A percentile compares a stretch with the other conserved stretches of the same genome.
Conservation (phyloP, 805 yeast species). For the Nakazawaea pomicola region DNA sequence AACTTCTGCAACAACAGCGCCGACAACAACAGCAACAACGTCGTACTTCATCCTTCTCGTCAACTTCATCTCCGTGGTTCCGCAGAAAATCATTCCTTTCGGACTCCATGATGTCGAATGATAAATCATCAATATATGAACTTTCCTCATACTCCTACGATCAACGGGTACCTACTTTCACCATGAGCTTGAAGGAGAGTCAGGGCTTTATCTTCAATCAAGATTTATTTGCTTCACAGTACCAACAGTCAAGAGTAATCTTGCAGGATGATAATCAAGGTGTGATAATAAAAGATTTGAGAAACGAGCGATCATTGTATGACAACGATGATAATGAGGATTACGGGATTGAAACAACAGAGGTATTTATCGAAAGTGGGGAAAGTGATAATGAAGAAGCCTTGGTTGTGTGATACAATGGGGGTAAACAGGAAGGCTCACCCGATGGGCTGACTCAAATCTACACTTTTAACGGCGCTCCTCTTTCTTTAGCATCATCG, state of each 20-base stretch:
- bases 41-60: conserved; percentile 24
- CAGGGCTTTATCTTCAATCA: conserved; percentile 79
- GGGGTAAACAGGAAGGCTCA: too few species aligned
- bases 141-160: conserved; percentile 23
- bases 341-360: conserved; percentile 11
- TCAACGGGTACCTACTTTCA: conserved; percentile 27
- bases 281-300: conserved; percentile 8
- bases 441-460: too few species aligned
- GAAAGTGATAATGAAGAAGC: conserved; percentile 9
- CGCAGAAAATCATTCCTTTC: conserved; percentile 55
- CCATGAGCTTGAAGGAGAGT: conserved; percentile 50
- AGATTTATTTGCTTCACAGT: conserved; percentile 67
- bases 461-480: too few species aligned
- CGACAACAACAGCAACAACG: conserved; percentile 3
- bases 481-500: too few species aligned
- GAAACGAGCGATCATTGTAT: conserved; percentile 2
- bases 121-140: conserved; percentile 51
- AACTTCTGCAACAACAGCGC: neutral
- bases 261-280: conserved; percentile 28
- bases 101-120: conserved; percentile 50
- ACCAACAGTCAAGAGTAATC: conserved; percentile 49
- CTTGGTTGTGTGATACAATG: neutral
- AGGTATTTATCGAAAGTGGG: conserved; percentile 10
- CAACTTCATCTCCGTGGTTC: conserved; percentile 47
- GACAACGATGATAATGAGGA: conserved; percentile 6